These are phyloP conservation scores for Cruciata laevipes DNA, from an alignment of 257 asterid species.

Conservation along the genomic window DNA sequence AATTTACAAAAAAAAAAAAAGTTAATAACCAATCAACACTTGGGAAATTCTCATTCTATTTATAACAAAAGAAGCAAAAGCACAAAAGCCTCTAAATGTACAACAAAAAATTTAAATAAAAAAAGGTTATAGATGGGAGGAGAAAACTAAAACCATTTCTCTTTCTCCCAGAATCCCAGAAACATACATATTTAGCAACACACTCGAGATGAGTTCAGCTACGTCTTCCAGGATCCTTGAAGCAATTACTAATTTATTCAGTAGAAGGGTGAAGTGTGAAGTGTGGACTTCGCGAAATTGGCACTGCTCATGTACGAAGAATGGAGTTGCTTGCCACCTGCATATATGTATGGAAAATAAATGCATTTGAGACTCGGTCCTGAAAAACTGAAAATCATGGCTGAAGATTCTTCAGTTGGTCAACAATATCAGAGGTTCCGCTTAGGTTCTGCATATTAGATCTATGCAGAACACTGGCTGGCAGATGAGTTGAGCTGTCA, in stretches of 20 bases:
- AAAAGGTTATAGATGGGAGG: not conserved
- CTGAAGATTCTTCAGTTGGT: constrained; percentile 50
- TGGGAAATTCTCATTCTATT: too few relatives aligned
- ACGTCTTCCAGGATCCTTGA: constrained; percentile 1
- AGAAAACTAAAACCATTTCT: constrained; percentile 19
- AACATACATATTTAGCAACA: constrained; percentile 3
- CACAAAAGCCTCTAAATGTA: not conserved
- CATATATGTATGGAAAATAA: constrained; percentile 6
- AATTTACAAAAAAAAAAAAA: too few relatives aligned
- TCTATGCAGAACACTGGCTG: constrained; percentile 57
- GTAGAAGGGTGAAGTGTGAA: not conserved
- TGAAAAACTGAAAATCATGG: constrained; percentile 34
- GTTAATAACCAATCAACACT: too few relatives aligned
- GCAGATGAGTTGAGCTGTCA: constrained; percentile 23
- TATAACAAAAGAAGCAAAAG: not conserved
- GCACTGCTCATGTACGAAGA: not conserved
- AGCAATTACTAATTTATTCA: not conserved
- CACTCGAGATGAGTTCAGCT: not conserved
- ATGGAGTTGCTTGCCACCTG: not conserved
- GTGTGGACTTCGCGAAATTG: too few relatives aligned
- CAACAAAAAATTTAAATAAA: not conserved
- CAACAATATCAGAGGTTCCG: constrained; percentile 57
- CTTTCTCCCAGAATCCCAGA: constrained; percentile 10
- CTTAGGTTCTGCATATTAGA: constrained; percentile 54
- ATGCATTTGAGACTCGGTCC: not conserved